Conservation (phyloP, 2,329 filamentous ascomycete genomes). For the Calonectria leucothoes region DNA sequence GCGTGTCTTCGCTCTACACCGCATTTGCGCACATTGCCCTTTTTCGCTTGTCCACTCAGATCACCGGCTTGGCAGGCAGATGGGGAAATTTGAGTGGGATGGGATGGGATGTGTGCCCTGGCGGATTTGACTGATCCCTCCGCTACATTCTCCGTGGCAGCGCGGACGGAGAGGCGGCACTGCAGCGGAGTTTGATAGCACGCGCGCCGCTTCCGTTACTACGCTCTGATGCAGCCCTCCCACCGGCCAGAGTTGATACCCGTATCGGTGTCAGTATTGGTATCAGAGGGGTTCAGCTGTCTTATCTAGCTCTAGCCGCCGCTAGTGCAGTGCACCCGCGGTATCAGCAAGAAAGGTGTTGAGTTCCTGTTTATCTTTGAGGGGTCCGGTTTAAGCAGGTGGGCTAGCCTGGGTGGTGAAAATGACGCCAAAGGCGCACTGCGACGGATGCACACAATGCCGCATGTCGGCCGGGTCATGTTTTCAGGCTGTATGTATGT, state of each 20-base stretch:
- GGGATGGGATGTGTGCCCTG: constrained; percentile 4
- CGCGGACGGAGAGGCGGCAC: background rate
- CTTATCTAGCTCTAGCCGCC: constrained; percentile 19
- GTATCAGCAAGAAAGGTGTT: constrained; percentile 3
- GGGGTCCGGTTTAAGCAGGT: background rate
- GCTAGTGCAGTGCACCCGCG: constrained; percentile 4
- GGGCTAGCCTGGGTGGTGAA: background rate
- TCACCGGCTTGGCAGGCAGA: background rate
- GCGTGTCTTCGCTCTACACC: constrained; percentile 4
- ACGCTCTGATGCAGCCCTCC: background rate
- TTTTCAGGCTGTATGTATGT: background rate
- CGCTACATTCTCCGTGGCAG: background rate
- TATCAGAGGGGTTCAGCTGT: background rate
- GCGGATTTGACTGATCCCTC: background rate
- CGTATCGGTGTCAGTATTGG: background rate
- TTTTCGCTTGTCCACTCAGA: background rate
- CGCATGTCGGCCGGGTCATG: background rate
- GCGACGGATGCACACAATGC: background rate
- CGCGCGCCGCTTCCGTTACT: background rate
- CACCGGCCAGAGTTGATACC: background rate
- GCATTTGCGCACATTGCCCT: background rate
- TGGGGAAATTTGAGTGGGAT: constrained; percentile 9
- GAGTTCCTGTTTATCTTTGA: background rate
- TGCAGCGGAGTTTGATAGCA: background rate
- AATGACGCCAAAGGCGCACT: background rate